Percentiles rank a stretch among this genome's conserved stretches.
phyloP scores from a whole-genome alignment of 495 filamentous ascomycete genomes.

The Elaphomyces granulatus region DNA sequence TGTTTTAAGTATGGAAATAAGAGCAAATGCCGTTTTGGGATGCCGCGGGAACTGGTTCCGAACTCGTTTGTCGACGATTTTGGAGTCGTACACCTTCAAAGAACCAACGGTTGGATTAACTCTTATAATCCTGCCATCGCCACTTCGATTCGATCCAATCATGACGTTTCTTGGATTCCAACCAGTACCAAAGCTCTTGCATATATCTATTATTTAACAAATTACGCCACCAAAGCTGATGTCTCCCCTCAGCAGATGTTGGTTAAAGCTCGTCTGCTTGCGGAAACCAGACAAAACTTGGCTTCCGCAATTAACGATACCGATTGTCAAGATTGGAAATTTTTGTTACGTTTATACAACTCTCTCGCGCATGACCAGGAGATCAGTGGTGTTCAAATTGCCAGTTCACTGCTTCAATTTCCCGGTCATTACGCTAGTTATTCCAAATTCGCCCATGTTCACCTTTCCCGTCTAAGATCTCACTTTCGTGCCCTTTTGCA shows the following conservation, averaged over 20 bases:
- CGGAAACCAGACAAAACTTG: no score
- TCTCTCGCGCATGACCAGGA: background rate
- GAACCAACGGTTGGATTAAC: background rate
- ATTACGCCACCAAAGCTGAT: background rate
- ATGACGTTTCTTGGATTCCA: background rate
- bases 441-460: no score
- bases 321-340: background rate
- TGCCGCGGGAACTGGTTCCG: background rate
- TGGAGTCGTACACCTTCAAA: background rate
- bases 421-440: no score
- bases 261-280: background rate
- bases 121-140: background rate
- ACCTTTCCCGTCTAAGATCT: no score
- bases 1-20: conserved; percentile 9
- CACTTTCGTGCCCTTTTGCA: no score
- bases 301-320: background rate
- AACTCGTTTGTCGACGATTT: conserved; percentile 3
- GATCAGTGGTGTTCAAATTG: background rate
- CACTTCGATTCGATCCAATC: background rate
- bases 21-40: conserved; percentile 10
- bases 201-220: background rate
- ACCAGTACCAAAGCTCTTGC: background rate
- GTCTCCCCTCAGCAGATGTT: background rate
- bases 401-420: no score
- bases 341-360: background rate